Base-by-base conservation (phyloP, 768 basidiomycete species). In the Tylopilus sp. region DNA sequence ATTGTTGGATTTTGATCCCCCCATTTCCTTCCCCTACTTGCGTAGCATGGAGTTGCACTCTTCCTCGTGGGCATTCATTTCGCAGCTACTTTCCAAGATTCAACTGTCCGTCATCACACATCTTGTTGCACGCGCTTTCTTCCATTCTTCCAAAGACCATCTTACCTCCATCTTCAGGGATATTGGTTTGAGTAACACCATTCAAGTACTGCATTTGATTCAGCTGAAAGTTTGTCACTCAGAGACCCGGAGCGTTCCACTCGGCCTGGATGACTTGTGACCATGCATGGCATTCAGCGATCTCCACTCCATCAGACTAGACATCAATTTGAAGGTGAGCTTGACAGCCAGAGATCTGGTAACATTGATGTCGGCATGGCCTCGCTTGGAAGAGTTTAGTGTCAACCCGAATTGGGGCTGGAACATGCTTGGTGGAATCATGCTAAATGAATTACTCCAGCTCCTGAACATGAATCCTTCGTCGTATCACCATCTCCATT, bases 321-420 rank as follows among this genome's bases (percentile, higher is more conserved):
- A 61, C 24, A 24, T 45, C 42, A 24, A 14, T 3, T 58, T 51
- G 42, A 22, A 24, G 7, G 49, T 58, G 16, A 16, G 19, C 22
- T 10, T 62, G 22, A 26, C 37, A 19, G 56, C 53, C 16, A 21
- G 13, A 4, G 43, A 42, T 3, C 7, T 61, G 13, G 7, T 54
- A 19, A 26, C 6, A 16, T 10, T 62, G 29, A 52, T 4, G 1
- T 30, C 47, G 8, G 43, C 50, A 21, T 61, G 60, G 56, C 57
- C 47, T 21, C 33, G 30, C 19, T 9, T 63, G 9, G 37, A 58
- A n/a, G 10, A 16, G 2, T 40, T 58, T 10, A 6, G 5, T 41
- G 48, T 63, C 16, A 59, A 63, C 28, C 11, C 19, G 19, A 24
- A 38, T 0, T 53, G 42, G 51, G 59, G 57, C 3, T 59, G 60